Evolutionary conservation across 257 asterid species (phyloP).

Genomic region (Cynanchum wilfordii): DNA sequence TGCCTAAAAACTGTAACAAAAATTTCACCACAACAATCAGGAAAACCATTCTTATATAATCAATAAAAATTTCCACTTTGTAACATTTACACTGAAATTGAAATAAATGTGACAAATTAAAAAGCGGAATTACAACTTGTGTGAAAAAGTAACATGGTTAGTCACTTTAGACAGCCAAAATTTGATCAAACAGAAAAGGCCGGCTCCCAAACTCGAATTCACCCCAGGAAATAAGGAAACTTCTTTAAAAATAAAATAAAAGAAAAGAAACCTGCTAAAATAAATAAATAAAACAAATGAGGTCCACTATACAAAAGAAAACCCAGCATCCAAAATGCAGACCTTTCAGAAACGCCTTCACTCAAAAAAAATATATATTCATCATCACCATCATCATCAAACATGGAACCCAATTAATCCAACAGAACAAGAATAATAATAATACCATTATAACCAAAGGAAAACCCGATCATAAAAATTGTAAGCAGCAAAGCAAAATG

Average conservation of each 20-base stretch:
- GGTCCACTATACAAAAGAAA: too few species aligned
- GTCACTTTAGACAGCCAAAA: neutral
- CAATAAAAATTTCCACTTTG: neutral
- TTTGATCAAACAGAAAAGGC: neutral
- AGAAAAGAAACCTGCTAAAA: neutral
- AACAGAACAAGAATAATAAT: neutral
- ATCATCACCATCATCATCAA: neutral
- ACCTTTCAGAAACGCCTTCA: neutral
- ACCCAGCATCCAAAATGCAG: neutral
- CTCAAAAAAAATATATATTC: neutral
- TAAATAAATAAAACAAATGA: neutral
- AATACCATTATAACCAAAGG: neutral
- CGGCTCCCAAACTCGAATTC: neutral
- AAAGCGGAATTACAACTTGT: neutral
- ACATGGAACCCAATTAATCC: neutral
- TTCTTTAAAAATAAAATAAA: neutral
- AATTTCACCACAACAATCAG: slow-evolving; percentile 12
- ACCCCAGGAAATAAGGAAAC: neutral
- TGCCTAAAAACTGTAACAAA: slow-evolving; percentile 45
- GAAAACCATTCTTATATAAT: neutral
- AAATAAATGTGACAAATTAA: neutral
- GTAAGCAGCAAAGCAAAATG: neutral
- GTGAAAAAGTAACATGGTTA: neutral
- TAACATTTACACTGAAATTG: neutral
- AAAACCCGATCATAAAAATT: neutral